Conservation (phyloP, 192 early-diverging fungal genomes). For the Coemansia erecta region DNA sequence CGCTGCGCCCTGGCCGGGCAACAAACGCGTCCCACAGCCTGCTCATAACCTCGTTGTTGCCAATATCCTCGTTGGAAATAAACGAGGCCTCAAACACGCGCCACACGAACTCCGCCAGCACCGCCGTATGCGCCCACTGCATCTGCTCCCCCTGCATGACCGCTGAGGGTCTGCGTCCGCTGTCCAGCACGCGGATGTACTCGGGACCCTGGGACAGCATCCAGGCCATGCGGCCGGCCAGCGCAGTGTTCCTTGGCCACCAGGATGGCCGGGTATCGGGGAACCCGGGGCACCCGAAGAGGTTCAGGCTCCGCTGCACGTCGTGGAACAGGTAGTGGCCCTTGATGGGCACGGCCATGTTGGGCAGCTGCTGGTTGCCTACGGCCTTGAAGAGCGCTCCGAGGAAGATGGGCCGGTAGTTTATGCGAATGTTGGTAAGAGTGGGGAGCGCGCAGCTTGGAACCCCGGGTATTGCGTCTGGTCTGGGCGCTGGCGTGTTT, state of each 20-base stretch:
- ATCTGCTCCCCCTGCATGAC: not conserved
- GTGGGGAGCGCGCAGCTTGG: conserved; percentile 24
- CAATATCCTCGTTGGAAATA: conserved; percentile 30
- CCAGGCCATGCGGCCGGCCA: conserved; percentile 37
- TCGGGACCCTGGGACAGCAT: conserved; percentile 34
- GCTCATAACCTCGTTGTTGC: conserved; percentile 23
- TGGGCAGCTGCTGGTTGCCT: conserved; percentile 25
- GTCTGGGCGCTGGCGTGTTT: not conserved
- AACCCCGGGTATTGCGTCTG: not conserved
- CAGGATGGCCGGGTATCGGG: conserved; percentile 6
- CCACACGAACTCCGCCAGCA: conserved; percentile 46
- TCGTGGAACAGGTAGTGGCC: conserved; percentile 43
- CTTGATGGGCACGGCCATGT: conserved; percentile 29
- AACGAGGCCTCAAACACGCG: conserved; percentile 42
- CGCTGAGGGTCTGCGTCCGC: not conserved
- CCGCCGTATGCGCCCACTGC: conserved; percentile 4
- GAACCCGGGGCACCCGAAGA: conserved; percentile 26
- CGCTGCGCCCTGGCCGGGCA: not conserved
- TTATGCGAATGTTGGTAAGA: conserved; percentile 13
- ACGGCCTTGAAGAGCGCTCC: conserved; percentile 34
- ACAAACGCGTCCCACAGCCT: conserved; percentile 36
- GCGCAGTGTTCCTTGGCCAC: conserved; percentile 38
- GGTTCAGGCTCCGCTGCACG: conserved; percentile 25
- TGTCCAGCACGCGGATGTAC: conserved; percentile 15
- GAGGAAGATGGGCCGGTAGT: conserved; percentile 29